Evolutionary conservation across 495 filamentous ascomycete species (phyloP).

Genomic region (Lichenothelia convexa): DNA sequence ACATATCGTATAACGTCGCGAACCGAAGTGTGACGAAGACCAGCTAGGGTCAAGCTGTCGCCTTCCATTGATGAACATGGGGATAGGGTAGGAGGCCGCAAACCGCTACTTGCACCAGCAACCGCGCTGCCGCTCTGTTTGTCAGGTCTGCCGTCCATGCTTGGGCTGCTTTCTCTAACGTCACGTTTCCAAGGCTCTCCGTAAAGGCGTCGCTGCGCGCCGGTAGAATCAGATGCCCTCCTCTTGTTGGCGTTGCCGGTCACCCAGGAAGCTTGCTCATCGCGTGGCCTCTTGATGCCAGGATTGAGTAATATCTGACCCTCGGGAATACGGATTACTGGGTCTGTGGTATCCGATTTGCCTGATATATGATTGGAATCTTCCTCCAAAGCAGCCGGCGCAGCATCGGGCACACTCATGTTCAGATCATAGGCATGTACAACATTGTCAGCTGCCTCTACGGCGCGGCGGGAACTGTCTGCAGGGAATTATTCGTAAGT

Average conservation of each 20-base stretch:
- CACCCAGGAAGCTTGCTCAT: slow-evolving; percentile 4
- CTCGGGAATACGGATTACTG: slow-evolving; percentile 10
- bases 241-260: background rate
- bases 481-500: no score
- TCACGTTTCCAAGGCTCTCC: no score
- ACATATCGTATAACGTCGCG: slow-evolving; percentile 49
- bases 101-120: background rate
- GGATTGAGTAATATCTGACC: no score
- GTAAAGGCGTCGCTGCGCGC: no score
- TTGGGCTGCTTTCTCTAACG: background rate
- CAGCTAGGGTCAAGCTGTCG: background rate
- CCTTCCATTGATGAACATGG: slow-evolving; percentile 5
- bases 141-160: background rate
- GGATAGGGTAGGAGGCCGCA: no score
- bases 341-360: slow-evolving; percentile 12
- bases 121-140: background rate
- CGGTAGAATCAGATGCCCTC: background rate
- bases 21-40: slow-evolving; percentile 38
- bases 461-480: slow-evolving; percentile 61
- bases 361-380: no score
- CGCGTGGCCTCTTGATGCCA: slow-evolving; percentile 16
- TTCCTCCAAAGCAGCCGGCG: slow-evolving; percentile 8
- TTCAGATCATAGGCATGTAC: slow-evolving; percentile 78
- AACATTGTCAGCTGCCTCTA: slow-evolving; percentile 71
- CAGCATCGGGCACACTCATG: slow-evolving; percentile 54